Percentiles rank a stretch among this genome's conserved stretches.
Conservation (phyloP, 805 yeast species). For the Candida easanensis region DNA sequence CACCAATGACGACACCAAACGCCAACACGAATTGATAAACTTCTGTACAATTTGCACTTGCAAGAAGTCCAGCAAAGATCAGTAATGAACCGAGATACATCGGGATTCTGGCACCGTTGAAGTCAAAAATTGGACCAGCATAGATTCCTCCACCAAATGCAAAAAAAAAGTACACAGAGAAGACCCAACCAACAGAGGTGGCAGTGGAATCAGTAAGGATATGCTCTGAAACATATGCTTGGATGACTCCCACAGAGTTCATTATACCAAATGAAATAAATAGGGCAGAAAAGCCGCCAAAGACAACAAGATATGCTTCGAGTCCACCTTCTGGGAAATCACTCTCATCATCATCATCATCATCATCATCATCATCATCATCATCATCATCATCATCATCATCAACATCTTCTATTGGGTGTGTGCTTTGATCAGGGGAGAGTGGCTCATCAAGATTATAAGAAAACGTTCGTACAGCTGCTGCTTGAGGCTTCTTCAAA, state of each 20-base stretch:
- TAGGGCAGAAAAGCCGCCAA: slow-evolving; percentile 49
- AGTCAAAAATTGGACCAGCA: slow-evolving; percentile 52
- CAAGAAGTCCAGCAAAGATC: slow-evolving; percentile 40
- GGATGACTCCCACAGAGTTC: slow-evolving; percentile 65
- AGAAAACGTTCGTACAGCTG: not conserved
- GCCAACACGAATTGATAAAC: slow-evolving; percentile 49
- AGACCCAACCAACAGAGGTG: slow-evolving; percentile 66
- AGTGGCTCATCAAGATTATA: not conserved
- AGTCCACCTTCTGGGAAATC: slow-evolving; percentile 48
- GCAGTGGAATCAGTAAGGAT: slow-evolving; percentile 45
- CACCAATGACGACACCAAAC: slow-evolving; percentile 43
- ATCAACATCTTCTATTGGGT: not conserved
- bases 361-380: slow-evolving; percentile 7
- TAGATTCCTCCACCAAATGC: slow-evolving; percentile 32
- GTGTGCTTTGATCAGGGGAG: not conserved
- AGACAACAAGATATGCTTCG: slow-evolving; percentile 33
- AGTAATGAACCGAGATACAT: slow-evolving; percentile 43
- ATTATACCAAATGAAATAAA: slow-evolving; percentile 59
- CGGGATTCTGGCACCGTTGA: slow-evolving; percentile 50
- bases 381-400: slow-evolving; percentile 11
- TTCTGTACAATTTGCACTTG: slow-evolving; percentile 39
- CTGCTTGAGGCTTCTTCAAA: slow-evolving; percentile 1
- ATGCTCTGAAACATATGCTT: slow-evolving; percentile 55
- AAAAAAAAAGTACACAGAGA: slow-evolving; percentile 34
- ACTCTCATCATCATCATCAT: slow-evolving; percentile 1